Evolutionary conservation across 768 basidiomycete species (phyloP).

Genomic region (Podaxis pistillaris): DNA sequence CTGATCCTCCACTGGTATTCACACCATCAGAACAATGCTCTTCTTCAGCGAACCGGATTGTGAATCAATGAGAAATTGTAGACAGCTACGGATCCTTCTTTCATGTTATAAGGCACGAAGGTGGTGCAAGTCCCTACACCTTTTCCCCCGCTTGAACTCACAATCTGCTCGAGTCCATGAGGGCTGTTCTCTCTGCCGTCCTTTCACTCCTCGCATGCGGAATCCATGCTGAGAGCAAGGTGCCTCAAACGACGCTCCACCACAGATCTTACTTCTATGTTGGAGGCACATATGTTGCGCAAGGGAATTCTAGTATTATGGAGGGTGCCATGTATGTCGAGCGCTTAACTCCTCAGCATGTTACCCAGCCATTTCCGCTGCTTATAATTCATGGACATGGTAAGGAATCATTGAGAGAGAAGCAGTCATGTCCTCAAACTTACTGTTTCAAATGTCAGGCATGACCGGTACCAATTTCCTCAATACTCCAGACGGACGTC

Average conservation of each 20-base stretch:
- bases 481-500: constrained; percentile 52
- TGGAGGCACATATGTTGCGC: constrained; percentile 38
- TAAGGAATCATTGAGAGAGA: constrained; percentile 14
- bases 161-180: background rate
- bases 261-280: constrained; percentile 48
- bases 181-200: background rate
- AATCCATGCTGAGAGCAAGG: background rate
- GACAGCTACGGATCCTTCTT: background rate
- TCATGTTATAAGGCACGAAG: background rate
- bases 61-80: background rate
- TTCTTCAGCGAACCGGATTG: background rate
- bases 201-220: background rate
- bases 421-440: background rate
- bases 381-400: constrained; percentile 49
- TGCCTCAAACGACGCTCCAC: constrained; percentile 31
- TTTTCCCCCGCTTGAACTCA: background rate
- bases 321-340: constrained; percentile 43
- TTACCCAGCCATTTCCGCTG: constrained; percentile 39
- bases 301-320: constrained; percentile 34
- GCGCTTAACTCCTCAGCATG: constrained; percentile 39
- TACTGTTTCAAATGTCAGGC: constrained; percentile 20
- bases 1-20: background rate
- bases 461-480: constrained; percentile 55
- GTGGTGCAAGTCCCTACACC: background rate
- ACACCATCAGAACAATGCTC: background rate